Conservation (phyloP, 179 eudicot genomes). For the Patellifolia procumbens region DNA sequence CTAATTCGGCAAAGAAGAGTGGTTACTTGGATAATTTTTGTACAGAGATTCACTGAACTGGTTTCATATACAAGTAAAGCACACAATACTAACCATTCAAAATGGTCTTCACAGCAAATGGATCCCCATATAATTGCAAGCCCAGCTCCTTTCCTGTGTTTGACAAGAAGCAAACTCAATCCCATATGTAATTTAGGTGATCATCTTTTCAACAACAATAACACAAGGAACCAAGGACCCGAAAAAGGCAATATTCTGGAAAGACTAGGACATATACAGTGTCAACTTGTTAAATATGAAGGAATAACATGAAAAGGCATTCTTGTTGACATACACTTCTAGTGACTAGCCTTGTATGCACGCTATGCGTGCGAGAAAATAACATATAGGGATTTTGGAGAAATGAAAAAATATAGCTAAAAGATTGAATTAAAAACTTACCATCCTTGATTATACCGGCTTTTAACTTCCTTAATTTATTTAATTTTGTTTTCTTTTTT, state of each 20-base stretch:
- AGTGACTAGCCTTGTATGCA: too few relatives aligned
- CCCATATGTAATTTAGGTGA: background rate
- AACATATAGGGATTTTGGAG: too few relatives aligned
- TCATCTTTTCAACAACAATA: background rate
- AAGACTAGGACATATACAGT: background rate
- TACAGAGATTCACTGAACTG: background rate
- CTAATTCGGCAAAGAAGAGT: constrained; percentile 36
- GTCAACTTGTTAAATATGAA: background rate
- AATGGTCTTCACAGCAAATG: constrained; percentile 90
- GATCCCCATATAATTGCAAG: constrained; percentile 69
- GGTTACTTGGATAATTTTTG: background rate
- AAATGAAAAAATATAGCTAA: too few relatives aligned
- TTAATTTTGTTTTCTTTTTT: too few relatives aligned
- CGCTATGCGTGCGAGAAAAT: too few relatives aligned
- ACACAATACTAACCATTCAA: constrained; percentile 54
- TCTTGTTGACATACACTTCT: too few relatives aligned
- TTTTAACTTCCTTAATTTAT: too few relatives aligned
- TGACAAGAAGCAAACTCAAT: constrained; percentile 11
- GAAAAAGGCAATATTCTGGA: background rate
- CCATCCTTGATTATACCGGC: too few relatives aligned
- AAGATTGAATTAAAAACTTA: too few relatives aligned
- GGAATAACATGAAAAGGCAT: background rate
- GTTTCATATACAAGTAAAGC: background rate
- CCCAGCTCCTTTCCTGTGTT: constrained; percentile 70
- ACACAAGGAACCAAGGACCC: background rate